Percentiles rank a stretch among this genome's conserved stretches.
phyloP scores from a whole-genome alignment of 257 asterid species.

The Nicotiana tabacum region DNA sequence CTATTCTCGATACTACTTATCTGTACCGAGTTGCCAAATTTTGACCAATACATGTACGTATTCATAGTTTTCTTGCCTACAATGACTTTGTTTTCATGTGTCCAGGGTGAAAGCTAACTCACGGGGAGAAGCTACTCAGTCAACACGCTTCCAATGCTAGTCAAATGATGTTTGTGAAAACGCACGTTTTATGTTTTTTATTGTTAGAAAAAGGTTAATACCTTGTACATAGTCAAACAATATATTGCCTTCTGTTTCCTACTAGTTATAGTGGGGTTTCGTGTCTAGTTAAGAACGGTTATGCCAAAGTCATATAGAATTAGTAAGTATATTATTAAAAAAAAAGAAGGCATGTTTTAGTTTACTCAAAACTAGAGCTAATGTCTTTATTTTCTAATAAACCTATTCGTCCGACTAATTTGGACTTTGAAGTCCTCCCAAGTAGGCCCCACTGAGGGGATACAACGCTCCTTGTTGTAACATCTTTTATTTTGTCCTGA shows the following conservation, averaged over 20 bases:
- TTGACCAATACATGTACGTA: no score
- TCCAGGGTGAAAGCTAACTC: neutral
- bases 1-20: no score
- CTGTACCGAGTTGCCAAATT: no score
- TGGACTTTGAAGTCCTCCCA: no score
- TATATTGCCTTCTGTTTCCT: neutral
- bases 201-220: neutral
- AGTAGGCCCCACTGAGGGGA: no score
- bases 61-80: no score
- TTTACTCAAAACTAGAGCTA: neutral
- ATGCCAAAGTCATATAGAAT: neutral
- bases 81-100: no score
- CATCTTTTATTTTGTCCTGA: no score
- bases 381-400: no score
- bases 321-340: neutral
- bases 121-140: neutral
- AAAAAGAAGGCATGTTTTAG: neutral
- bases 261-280: neutral
- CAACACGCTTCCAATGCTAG: slow-evolving; percentile 5
- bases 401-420: no score
- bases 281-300: neutral
- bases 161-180: neutral
- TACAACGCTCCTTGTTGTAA: no score
- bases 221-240: neutral
- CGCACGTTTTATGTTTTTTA: neutral